Base-by-base conservation (phyloP, 352 stramenopile genomes). In the Phytopythium ostracodes region DNA sequence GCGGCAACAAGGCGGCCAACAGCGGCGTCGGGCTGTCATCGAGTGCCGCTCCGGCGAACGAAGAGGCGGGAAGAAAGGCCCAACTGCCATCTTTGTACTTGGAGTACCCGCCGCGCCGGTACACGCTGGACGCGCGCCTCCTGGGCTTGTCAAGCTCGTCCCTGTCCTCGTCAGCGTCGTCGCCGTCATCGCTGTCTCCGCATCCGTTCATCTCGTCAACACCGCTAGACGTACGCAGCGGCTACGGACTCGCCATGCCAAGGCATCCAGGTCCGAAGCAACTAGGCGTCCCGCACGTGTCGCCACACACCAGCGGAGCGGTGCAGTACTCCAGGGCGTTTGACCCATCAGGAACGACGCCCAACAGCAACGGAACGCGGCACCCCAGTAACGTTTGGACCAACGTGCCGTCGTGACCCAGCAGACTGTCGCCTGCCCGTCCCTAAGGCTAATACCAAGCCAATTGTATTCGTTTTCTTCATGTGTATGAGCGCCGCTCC, bases 121-220 rank as follows among this genome's bases (percentile, higher is more conserved):
- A 71, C 20, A 73, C 69, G 15, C 63, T 76, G 11, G 69, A 76
- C n/a, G 66, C 67, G 10, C 51, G 66, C 46, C 62, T 71, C 62
- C 59, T 73, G 4, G 61, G 53, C 20, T n/a, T 57, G 20, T 10
- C 29, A 8, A 29, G 18, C 6, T 29, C 51, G 31, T 54, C 46
- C n/a, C 14, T 38, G 27, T 56, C 50, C 9, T 25, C 51, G 51
- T 31, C 51, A 15, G 15, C 27, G 8, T 4, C 47, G 7, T 50
- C 43, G 20, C 43, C 27, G 8, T 12, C 47, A 1, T 50, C 43
- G 20, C 43, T n/a, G 20, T 50, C 17, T 17, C 7, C 43, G 2
- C 43, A 50, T 8, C 24, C 47, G 11, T 24, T 25, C 9, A 7
- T 17, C 25, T 22, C 47, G 12, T 17, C 46, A 12, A 35, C 1